Evolutionary conservation across 352 stramenopile genomes (phyloP).

Genomic region (Globisporangium alternatum): DNA sequence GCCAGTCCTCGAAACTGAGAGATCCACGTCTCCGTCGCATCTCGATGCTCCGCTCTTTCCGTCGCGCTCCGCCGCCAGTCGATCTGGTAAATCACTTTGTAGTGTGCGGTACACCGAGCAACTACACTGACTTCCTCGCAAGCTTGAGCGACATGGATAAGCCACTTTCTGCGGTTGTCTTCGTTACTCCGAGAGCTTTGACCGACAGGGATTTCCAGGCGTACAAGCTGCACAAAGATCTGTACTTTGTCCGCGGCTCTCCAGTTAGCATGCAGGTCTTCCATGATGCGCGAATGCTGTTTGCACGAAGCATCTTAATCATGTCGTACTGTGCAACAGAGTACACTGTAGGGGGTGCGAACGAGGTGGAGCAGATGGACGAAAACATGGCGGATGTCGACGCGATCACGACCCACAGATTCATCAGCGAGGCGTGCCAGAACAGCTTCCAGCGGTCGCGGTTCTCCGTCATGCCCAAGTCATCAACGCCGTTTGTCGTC

Average conservation of each 20-base stretch:
- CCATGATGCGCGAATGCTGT: conserved; percentile 48
- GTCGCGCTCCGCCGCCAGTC: conserved; percentile 24
- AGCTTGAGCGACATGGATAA: conserved; percentile 51
- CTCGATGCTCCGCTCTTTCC: conserved; percentile 37
- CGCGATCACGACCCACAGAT: conserved; percentile 71
- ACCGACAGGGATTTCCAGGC: conserved; percentile 46
- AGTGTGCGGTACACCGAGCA: conserved; percentile 62
- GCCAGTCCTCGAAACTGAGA: background rate
- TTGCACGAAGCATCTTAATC: conserved; percentile 68
- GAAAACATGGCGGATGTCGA: conserved; percentile 79
- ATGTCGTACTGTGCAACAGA: conserved; percentile 53
- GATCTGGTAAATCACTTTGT: conserved; percentile 52
- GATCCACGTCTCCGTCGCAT: conserved; percentile 26
- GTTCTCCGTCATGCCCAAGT: conserved; percentile 4
- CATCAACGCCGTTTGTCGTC: conserved; percentile 47
- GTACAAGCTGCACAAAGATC: conserved; percentile 36
- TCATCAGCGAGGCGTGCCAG: conserved; percentile 71
- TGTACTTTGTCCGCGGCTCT: conserved; percentile 73
- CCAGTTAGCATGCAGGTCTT: conserved; percentile 61
- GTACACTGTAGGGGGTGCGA: conserved; percentile 18
- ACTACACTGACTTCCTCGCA: conserved; percentile 48
- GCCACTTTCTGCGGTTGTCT: conserved; percentile 37
- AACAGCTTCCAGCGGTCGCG: conserved; percentile 14
- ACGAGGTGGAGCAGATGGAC: conserved; percentile 37
- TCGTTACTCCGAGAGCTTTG: conserved; percentile 50